Conservation (phyloP, 192 early-diverging fungal genomes). For the Geranomyces michiganensis region DNA sequence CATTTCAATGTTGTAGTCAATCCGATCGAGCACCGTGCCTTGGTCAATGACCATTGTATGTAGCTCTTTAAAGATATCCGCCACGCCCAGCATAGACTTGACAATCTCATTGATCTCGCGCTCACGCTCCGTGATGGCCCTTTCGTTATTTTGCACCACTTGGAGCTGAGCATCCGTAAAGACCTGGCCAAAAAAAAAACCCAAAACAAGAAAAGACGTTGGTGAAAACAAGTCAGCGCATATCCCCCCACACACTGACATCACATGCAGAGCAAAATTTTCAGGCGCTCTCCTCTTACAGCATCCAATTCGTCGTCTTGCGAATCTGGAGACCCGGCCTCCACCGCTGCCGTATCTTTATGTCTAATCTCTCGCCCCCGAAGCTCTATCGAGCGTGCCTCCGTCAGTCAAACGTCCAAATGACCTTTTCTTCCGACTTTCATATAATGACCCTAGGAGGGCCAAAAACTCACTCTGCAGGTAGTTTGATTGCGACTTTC, state of each 20-base stretch:
- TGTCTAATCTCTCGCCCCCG: constrained; percentile 42
- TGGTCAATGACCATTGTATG: constrained; percentile 98
- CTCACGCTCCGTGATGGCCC: constrained; percentile 79
- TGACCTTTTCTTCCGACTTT: neutral
- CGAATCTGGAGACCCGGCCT: constrained; percentile 25
- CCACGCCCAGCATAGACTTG: constrained; percentile 85
- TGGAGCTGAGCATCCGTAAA: constrained; percentile 87
- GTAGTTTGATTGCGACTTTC: constrained; percentile 86
- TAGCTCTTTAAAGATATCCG: constrained; percentile 89
- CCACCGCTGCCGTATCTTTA: constrained; percentile 41
- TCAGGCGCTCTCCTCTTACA: constrained; percentile 30
- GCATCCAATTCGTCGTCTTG: constrained; percentile 48
- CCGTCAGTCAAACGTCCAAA: too few relatives aligned
- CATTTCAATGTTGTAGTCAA: constrained; percentile 96
- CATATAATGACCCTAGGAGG: too few relatives aligned
- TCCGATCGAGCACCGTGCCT: constrained; percentile 93
- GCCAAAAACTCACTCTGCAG: constrained; percentile 68
- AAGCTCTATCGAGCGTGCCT: constrained; percentile 38
- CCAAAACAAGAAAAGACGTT: neutral
- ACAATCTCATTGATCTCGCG: constrained; percentile 91
- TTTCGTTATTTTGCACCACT: constrained; percentile 76
- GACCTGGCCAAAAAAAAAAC: constrained; percentile 49
- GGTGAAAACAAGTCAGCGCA: neutral
- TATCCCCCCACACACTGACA: too few relatives aligned
- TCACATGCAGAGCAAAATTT: too few relatives aligned